Evolutionary conservation across 2,329 filamentous ascomycete genomes (phyloP).

Genomic region (Huntiella abstrusa): DNA sequence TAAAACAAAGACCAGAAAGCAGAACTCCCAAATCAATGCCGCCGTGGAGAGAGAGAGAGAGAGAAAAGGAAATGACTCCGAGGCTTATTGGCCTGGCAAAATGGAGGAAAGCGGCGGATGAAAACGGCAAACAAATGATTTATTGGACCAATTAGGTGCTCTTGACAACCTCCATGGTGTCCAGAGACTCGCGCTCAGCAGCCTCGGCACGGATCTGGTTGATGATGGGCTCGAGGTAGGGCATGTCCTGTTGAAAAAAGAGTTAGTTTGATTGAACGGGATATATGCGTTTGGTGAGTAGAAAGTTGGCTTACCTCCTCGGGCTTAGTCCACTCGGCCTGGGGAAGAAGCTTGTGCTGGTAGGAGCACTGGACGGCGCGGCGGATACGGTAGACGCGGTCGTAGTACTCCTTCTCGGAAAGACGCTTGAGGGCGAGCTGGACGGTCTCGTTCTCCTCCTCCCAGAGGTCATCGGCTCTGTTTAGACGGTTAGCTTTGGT

Average conservation of each 20-base stretch:
- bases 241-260: slow-evolving; percentile 24
- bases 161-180: slow-evolving; percentile 31
- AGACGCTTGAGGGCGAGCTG: slow-evolving; percentile 82
- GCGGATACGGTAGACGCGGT: slow-evolving; percentile 93
- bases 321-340: slow-evolving; percentile 40
- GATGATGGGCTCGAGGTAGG: slow-evolving; percentile 36
- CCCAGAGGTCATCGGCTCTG: slow-evolving; percentile 86
- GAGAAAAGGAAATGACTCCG: not conserved
- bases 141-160: slow-evolving; percentile 22
- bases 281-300: not conserved
- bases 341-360: slow-evolving; percentile 45
- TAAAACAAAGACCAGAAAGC: too few relatives aligned
- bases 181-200: slow-evolving; percentile 33
- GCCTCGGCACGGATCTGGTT: slow-evolving; percentile 29
- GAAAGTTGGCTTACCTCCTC: slow-evolving; percentile 25
- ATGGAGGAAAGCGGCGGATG: not conserved
- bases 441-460: slow-evolving; percentile 77
- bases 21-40: too few relatives aligned
- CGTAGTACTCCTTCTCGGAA: slow-evolving; percentile 75
- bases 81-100: not conserved
- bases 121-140: slow-evolving; percentile 3
- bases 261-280: slow-evolving; percentile 11
- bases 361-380: slow-evolving; percentile 67
- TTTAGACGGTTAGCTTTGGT: slow-evolving; percentile 4
- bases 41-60: not conserved